Percentiles rank a stretch among this genome's conserved stretches.
Evolutionary conservation across 2,329 filamentous ascomycete species (phyloP).

Genomic region (Fusarium miscanthi): DNA sequence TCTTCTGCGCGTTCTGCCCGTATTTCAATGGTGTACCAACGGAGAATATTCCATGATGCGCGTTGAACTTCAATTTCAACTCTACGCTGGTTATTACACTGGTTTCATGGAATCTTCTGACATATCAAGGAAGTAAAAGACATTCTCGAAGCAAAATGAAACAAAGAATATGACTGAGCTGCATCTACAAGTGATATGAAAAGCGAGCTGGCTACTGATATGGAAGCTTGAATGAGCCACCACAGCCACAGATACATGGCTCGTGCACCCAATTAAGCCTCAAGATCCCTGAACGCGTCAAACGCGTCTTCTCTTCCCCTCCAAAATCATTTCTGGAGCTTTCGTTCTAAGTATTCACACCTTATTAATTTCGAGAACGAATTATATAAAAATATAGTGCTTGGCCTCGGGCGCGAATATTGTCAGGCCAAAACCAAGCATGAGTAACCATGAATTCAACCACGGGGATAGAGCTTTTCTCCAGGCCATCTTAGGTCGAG

Average conservation of each 20-base stretch:
- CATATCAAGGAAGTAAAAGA: not conserved
- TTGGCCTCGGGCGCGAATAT: conserved; percentile 14
- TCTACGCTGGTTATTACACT: not conserved
- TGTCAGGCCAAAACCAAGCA: conserved; percentile 34
- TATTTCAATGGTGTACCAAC: not conserved
- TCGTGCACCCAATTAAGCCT: conserved; percentile 27
- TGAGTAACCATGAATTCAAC: conserved; percentile 54
- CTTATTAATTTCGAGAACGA: not conserved
- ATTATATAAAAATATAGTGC: not conserved
- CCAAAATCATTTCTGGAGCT: not conserved
- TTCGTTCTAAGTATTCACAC: not conserved
- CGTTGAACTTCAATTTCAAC: not conserved
- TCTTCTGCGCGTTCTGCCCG: not conserved
- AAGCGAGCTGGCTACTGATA: not conserved
- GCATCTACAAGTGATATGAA: not conserved
- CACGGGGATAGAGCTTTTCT: conserved; percentile 88
- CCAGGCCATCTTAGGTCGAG: conserved; percentile 85
- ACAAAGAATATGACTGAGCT: not conserved
- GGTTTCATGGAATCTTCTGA: not conserved
- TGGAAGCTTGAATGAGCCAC: not conserved
- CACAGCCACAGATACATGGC: conserved; percentile 5
- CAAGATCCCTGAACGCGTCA: conserved; percentile 23
- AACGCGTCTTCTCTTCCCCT: conserved; percentile 23
- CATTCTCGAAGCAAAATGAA: not conserved
- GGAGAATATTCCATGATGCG: not conserved